Base-by-base conservation (phyloP, 2,329 filamentous ascomycete species). In the Cadophora sp. region DNA sequence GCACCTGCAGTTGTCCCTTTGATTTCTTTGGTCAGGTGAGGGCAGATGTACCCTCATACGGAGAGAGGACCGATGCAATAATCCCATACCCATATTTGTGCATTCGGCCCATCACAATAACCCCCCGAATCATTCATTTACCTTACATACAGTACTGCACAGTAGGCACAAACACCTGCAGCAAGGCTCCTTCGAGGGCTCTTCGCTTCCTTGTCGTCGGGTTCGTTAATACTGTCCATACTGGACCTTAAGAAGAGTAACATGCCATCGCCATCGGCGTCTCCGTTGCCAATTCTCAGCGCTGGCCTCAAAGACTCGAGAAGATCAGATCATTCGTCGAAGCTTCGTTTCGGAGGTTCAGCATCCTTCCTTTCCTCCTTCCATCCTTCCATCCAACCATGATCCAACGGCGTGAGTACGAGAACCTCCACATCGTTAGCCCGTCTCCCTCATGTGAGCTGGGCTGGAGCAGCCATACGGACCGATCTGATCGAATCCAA, bases 201-300 rank as follows among this genome's bases (percentile, higher is more conserved):
- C 20, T 27, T 13, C 5, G 5, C 4, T 48, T 36, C 18, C 30
- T 22, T 14, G 53, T 39, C 33, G 27, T 33, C 30, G 27, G 33
- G 13, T 55, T 20, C 13, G 3, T 56, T 20, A 16, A 16, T 16
- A 14, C 4, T 39, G n/a, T 18, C n/a, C n/a, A 22, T 48, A 48
- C n/a, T 7, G 33, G 53, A 13, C 13, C 33, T 24, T 58, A 53
- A 33, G 50, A 33, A 33, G 50, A n/a, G 55, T 41, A 41, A 58
- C 55, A 58, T 58, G 55, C 55, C 33, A 58, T 58, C 20, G 36
- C 55, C 41, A 58, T 58, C 55, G 55, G 55, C 33, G 33, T 58
- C 36, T 41, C 55, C 55, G 55, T 41, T 58, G 55, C 55, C 36
- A 58, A 58, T 24, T 14, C 33, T 18, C 55, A 43, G 36, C 27